A percentile compares a stretch with the other conserved stretches of the same genome.
Evolutionary conservation across 805 yeast species (phyloP).

Genomic region (Diddensiella caesifluorescens): DNA sequence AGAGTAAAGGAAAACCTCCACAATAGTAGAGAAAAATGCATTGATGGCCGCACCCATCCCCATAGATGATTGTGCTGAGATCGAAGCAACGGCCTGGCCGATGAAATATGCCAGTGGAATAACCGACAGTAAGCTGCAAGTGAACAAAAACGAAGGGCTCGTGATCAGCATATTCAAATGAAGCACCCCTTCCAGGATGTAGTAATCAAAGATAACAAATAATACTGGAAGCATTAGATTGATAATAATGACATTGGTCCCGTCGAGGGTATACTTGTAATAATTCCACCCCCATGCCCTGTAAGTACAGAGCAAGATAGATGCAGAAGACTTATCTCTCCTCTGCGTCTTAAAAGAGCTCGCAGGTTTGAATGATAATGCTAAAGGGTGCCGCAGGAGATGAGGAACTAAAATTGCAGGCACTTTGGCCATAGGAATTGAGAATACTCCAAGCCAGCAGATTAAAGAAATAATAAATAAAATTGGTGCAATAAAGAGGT

Average conservation of each 20-base stretch:
- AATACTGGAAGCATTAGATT: constrained; percentile 74
- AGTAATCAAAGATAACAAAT: constrained; percentile 78
- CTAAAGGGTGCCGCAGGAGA: constrained; percentile 84
- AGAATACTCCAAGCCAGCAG: constrained; percentile 80
- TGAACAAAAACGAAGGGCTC: constrained; percentile 61
- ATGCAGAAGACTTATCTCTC: constrained; percentile 39
- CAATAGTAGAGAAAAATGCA: constrained; percentile 94
- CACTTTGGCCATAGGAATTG: constrained; percentile 91
- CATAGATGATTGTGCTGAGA: constrained; percentile 97
- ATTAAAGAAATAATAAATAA: constrained; percentile 47
- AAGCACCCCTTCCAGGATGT: constrained; percentile 47
- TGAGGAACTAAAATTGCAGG: constrained; percentile 64
- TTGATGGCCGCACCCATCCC: constrained; percentile 97
- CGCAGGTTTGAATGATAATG: constrained; percentile 63
- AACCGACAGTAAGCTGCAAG: constrained; percentile 73
- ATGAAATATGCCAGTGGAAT: constrained; percentile 94
- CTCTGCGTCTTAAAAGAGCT: constrained; percentile 27
- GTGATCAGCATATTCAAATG: constrained; percentile 43
- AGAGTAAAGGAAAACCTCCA: constrained; percentile 86
- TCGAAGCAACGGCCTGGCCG: constrained; percentile 99
- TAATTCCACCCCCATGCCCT: constrained; percentile 89
- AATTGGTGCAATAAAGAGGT: constrained; percentile 65
- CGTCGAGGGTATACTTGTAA: constrained; percentile 93
- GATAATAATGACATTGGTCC: constrained; percentile 88
- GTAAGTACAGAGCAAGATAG: constrained; percentile 78